These are phyloP conservation scores for Candida multigemmis DNA, from an alignment of 805 yeast genomes.

Conservation along the genomic window DNA sequence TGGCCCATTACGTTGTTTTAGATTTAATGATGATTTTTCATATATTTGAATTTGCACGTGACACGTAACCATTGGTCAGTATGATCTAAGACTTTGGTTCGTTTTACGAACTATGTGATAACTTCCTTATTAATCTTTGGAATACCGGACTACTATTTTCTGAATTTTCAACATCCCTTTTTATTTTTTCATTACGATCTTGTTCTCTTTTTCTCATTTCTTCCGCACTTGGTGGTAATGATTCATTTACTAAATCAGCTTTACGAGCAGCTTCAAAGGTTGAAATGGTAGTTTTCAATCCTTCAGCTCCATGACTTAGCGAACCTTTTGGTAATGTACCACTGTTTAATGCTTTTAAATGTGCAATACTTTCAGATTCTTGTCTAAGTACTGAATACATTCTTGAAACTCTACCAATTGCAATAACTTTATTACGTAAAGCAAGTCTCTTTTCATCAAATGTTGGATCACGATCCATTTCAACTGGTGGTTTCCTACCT, in stretches of 20 bases:
- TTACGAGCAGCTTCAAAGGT: conserved; percentile 77
- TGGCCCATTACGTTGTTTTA: conserved; percentile 3
- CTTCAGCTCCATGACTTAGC: conserved; percentile 73
- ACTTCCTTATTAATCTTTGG: conserved; percentile 27
- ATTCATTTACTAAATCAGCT: conserved; percentile 79
- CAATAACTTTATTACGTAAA: conserved; percentile 79
- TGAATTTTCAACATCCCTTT: conserved; percentile 21
- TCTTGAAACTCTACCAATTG: conserved; percentile 92
- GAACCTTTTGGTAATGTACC: conserved; percentile 85
- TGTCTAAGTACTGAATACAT: conserved; percentile 85
- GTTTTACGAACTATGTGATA: too few species aligned
- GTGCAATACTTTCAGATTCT: conserved; percentile 79
- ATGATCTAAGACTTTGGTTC: too few species aligned
- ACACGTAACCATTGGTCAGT: too few species aligned
- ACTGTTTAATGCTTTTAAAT: conserved; percentile 61
- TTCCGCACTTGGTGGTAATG: conserved; percentile 72
- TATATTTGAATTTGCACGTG: too few species aligned
- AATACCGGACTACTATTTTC: conserved; percentile 25
- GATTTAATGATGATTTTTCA: too few species aligned
- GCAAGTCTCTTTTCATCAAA: conserved; percentile 37
- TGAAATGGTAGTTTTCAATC: conserved; percentile 56
- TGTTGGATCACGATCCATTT: conserved; percentile 1
- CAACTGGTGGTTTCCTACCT: background rate
- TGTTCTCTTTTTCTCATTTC: conserved; percentile 39
- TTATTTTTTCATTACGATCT: conserved; percentile 36